A percentile compares a stretch with the other conserved stretches of the same genome.
These are phyloP conservation scores for Agastache rugosa DNA, from an alignment of 257 asterid species.

Conservation along the genomic window DNA sequence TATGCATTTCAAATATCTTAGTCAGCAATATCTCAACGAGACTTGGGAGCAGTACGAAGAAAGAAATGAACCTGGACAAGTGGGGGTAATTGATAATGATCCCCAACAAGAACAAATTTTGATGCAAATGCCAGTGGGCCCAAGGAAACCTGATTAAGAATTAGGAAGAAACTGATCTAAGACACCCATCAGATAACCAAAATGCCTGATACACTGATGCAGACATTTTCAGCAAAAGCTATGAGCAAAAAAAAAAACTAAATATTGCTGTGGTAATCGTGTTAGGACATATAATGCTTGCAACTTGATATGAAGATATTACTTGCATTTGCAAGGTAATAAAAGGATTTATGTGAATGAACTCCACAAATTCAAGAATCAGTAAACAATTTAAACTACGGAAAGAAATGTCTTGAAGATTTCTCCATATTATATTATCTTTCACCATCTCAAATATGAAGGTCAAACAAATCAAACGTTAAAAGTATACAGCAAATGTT, in stretches of 20 bases:
- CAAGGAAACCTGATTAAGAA: slow-evolving; percentile 73
- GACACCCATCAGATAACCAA: slow-evolving; percentile 21
- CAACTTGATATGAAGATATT: neutral
- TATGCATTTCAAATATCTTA: slow-evolving; percentile 36
- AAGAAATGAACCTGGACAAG: slow-evolving; percentile 81
- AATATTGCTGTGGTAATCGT: slow-evolving; percentile 13
- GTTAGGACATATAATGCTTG: neutral
- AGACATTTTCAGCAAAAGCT: slow-evolving; percentile 27
- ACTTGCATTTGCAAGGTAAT: slow-evolving; percentile 12
- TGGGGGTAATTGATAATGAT: slow-evolving; percentile 98
- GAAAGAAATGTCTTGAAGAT: neutral
- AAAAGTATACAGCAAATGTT: neutral
- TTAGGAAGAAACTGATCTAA: slow-evolving; percentile 27
- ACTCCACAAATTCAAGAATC: neutral
- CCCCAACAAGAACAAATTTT: slow-evolving; percentile 96
- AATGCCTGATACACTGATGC: slow-evolving; percentile 20
- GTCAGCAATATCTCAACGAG: slow-evolving; percentile 34
- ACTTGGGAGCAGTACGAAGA: slow-evolving; percentile 30
- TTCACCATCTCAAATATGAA: neutral
- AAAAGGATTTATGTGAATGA: neutral
- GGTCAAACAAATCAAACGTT: neutral
- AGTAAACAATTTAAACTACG: neutral
- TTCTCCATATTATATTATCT: neutral
- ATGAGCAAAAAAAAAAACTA: slow-evolving; percentile 26
- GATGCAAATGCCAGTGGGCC: slow-evolving; percentile 92